Percentiles rank a stretch among this genome's conserved stretches.
phyloP scores from a whole-genome alignment of 2,329 filamentous ascomycete genomes.

The Mycosphaerella sp. region DNA sequence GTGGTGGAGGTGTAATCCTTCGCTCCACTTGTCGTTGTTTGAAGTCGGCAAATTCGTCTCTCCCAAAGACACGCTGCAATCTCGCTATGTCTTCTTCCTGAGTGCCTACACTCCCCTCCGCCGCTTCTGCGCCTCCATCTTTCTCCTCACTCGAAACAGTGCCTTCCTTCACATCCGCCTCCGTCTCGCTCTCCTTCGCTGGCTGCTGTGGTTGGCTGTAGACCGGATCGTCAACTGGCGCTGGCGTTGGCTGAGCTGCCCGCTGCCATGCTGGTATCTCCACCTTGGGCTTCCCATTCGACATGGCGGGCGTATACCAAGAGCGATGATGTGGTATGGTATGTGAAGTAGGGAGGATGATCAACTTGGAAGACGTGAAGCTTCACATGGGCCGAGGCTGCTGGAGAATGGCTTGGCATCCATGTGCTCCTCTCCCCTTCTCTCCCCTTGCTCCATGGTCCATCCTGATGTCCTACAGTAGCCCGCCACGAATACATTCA shows the following conservation, averaged over 20 bases:
- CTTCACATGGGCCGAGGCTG: neutral
- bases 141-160: neutral
- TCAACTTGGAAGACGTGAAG: neutral
- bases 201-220: constrained; percentile 15
- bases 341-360: neutral
- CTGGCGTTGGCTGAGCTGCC: constrained; percentile 15
- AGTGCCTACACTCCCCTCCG: neutral
- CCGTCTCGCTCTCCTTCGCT: constrained; percentile 8
- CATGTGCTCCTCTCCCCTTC: neutral
- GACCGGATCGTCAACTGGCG: constrained; percentile 19
- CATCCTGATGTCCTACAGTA: too few relatives aligned
- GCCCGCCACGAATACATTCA: too few relatives aligned
- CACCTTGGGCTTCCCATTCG: constrained; percentile 25
- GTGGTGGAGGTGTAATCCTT: constrained; percentile 10
- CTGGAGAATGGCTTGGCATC: neutral
- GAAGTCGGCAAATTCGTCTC: constrained; percentile 26
- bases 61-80: constrained; percentile 14
- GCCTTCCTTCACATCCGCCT: constrained; percentile 4
- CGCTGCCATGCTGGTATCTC: constrained; percentile 34
- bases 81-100: neutral
- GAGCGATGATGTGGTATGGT: neutral
- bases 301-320: constrained; percentile 19
- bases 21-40: constrained; percentile 17
- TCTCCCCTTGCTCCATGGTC: too few relatives aligned
- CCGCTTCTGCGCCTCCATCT: neutral